These are phyloP conservation scores for Oryza coarctata DNA, from an alignment of 176 grass and related monocot species.

Conservation along the genomic window DNA sequence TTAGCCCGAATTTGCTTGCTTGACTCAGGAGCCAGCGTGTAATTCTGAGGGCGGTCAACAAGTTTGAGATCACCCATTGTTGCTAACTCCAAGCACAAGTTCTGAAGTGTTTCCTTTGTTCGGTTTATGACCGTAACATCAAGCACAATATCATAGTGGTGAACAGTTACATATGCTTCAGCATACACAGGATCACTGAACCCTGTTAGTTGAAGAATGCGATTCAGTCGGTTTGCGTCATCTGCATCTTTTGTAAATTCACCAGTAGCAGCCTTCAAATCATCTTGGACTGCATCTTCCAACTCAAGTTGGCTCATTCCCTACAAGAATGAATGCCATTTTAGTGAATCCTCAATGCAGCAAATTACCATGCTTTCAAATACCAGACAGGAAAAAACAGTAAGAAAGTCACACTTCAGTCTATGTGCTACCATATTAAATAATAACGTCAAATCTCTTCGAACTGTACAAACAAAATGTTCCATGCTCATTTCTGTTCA, in stretches of 20 bases:
- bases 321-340: conserved; percentile 26
- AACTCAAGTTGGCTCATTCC: conserved; percentile 75
- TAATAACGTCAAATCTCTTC: not conserved
- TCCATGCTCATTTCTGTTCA: not conserved
- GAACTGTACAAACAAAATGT: not conserved
- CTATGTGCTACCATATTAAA: not conserved
- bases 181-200: conserved; percentile 74
- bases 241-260: conserved; percentile 63
- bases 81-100: conserved; percentile 65
- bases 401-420: not conserved
- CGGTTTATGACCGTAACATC: conserved; percentile 69
- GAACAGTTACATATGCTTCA: conserved; percentile 64
- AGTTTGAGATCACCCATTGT: conserved; percentile 75
- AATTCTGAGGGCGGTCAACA: conserved; percentile 68
- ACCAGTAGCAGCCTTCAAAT: conserved; percentile 66
- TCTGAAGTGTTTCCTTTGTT: conserved; percentile 67
- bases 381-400: not conserved
- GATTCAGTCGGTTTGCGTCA: conserved; percentile 54
- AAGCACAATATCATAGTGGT: conserved; percentile 74
- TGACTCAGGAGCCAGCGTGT: conserved; percentile 63
- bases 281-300: conserved; percentile 67
- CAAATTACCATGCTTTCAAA: not conserved
- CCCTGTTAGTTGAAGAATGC: conserved; percentile 64
- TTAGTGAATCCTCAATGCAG: not conserved
- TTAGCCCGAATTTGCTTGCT: conserved; percentile 67